Conservation (phyloP, 1,139 yeast genomes). For the Kurtzmaniella natalensis region DNA sequence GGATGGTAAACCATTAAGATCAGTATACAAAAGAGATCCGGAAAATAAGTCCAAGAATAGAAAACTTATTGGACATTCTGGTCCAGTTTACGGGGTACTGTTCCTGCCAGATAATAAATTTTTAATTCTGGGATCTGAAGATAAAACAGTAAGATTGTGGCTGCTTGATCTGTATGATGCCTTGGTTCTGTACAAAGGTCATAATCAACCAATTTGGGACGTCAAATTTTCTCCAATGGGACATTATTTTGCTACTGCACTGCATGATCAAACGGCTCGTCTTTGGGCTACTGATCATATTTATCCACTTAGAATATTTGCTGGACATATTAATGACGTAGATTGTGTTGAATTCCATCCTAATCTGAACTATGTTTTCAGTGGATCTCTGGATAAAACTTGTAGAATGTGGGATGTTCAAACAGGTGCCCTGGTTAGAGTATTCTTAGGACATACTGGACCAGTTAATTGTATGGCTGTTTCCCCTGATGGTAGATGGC, state of each 20-base stretch:
- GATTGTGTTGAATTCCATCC: conserved; percentile 96
- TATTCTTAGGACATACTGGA: conserved; percentile 92
- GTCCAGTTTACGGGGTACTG: conserved; percentile 86
- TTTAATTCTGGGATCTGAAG: conserved; percentile 82
- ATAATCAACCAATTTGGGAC: conserved; percentile 97
- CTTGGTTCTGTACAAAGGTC: conserved; percentile 92
- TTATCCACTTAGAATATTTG: conserved; percentile 91
- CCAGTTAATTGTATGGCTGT: conserved; percentile 83
- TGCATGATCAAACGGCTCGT: conserved; percentile 96
- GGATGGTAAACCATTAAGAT: conserved; percentile 79
- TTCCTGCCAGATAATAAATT: conserved; percentile 89
- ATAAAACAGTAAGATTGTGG: conserved; percentile 90
- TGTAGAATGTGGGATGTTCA: conserved; percentile 98
- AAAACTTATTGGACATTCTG: conserved; percentile 86
- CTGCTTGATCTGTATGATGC: conserved; percentile 87
- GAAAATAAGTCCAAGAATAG: conserved; percentile 48
- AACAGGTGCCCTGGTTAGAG: conserved; percentile 83
- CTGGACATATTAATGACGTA: conserved; percentile 96
- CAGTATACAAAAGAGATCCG: conserved; percentile 60
- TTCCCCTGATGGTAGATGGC: conserved; percentile 95
- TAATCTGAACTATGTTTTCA: conserved; percentile 86
- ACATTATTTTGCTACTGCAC: conserved; percentile 95
- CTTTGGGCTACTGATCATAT: conserved; percentile 98
- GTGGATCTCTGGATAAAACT: conserved; percentile 94
- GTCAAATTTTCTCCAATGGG: conserved; percentile 93